phyloP scores from a whole-genome alignment of 1,284 basidiomycete genomes.

The Apiotrichum laibachii region DNA sequence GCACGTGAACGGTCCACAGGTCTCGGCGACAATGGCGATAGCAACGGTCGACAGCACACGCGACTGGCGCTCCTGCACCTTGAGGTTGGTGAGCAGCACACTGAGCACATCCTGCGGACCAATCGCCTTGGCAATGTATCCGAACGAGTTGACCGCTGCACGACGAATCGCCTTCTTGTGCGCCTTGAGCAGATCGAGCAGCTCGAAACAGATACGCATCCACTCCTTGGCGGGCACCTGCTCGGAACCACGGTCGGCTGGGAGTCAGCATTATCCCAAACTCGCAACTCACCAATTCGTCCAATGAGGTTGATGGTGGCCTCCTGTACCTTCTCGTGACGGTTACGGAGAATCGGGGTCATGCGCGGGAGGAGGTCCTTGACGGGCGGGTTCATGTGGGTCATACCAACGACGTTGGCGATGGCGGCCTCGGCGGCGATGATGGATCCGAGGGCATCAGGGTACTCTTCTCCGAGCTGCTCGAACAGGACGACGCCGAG shows the following conservation, averaged over 20 bases:
- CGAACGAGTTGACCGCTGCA: slow-evolving; percentile 98
- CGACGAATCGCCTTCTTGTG: slow-evolving; percentile 99
- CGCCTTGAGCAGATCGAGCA: slow-evolving; percentile 94
- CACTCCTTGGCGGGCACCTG: slow-evolving; percentile 98
- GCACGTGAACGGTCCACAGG: slow-evolving; percentile 97
- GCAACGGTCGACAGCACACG: slow-evolving; percentile 98
- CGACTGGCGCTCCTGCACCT: slow-evolving; percentile 97
- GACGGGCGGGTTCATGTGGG: slow-evolving; percentile 99
- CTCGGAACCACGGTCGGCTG: slow-evolving; percentile 96
- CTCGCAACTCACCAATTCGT: slow-evolving; percentile 69
- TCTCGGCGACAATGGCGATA: slow-evolving; percentile 93
- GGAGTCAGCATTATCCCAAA: slow-evolving; percentile 5
- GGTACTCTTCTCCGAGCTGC: slow-evolving; percentile 98
- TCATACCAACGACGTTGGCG: slow-evolving; percentile 99
- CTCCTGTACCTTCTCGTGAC: slow-evolving; percentile 99
- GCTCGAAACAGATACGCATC: slow-evolving; percentile 99
- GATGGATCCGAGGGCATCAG: slow-evolving; percentile 96
- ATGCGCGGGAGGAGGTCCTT: slow-evolving; percentile 98
- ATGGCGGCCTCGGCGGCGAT: slow-evolving; percentile 98
- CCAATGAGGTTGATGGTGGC: slow-evolving; percentile 99
- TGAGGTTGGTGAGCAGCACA: slow-evolving; percentile 91
- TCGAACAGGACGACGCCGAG: slow-evolving; percentile 96
- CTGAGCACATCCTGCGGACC: slow-evolving; percentile 98
- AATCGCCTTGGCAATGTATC: slow-evolving; percentile 98
- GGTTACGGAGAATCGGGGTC: slow-evolving; percentile 97